phyloP scores from a whole-genome alignment of 202 grass and related monocot genomes.

The Panicum virgatum region DNA sequence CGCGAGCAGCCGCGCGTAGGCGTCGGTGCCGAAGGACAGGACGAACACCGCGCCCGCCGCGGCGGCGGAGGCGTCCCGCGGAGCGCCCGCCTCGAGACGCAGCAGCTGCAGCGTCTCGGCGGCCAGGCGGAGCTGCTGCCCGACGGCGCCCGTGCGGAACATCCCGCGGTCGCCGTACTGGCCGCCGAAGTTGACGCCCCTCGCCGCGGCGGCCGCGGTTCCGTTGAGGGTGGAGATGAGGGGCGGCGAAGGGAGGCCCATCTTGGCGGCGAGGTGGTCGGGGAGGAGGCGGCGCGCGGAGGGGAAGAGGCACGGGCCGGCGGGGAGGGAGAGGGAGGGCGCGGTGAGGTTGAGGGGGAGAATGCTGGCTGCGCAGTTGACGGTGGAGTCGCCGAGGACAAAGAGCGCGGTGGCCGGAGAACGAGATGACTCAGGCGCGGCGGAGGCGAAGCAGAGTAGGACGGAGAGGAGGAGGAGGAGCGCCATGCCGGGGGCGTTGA shows the following conservation, averaged over 20 bases:
- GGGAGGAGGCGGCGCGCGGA: constrained; percentile 46
- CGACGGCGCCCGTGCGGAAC: constrained; percentile 50
- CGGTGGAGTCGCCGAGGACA: constrained; percentile 38
- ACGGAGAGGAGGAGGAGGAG: constrained; percentile 23
- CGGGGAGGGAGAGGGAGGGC: constrained; percentile 15
- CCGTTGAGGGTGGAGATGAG: constrained; percentile 46
- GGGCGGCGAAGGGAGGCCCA: constrained; percentile 50
- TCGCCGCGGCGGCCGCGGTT: constrained; percentile 23
- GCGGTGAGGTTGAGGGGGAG: constrained; percentile 49
- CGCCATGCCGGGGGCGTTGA: constrained; percentile 45
- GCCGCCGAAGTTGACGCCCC: constrained; percentile 60
- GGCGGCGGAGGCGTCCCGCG: neutral
- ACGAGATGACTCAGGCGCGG: neutral
- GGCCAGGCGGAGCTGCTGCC: constrained; percentile 59
- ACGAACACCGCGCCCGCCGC: constrained; percentile 51
- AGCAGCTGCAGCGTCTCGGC: constrained; percentile 68
- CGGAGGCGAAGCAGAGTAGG: neutral
- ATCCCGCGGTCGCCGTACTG: constrained; percentile 11
- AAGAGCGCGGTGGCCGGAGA: constrained; percentile 45
- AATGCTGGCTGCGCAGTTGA: constrained; percentile 48
- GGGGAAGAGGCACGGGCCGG: constrained; percentile 30
- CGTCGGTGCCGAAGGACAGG: constrained; percentile 66
- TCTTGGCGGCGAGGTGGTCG: constrained; percentile 54
- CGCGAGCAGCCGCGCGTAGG: constrained; percentile 49
- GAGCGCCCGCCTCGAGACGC: constrained; percentile 35